Evolutionary conservation across 2,329 filamentous ascomycete species (phyloP), one percentile per base, ranked within the genome.

Genomic region (Tympanopsis confertula): DNA sequence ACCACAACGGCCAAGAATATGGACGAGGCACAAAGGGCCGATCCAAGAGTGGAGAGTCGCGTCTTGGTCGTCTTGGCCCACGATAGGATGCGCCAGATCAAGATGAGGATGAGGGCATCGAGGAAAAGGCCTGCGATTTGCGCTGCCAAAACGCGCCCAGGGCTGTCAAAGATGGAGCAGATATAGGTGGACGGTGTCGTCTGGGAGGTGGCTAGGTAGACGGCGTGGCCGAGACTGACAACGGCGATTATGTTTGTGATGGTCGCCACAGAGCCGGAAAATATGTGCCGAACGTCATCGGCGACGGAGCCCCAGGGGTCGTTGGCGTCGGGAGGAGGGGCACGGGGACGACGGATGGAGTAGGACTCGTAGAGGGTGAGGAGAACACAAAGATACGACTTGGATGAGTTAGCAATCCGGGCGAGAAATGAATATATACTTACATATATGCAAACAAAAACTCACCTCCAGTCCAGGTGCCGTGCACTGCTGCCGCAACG

Each of bases 81-180:
- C 12, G 62, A 61, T 4, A 75, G 49, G 3, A 71, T 55, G 24
- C 68, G 62, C 69, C 71, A 74, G 2, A 61, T 41, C 7, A 70
- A 49, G n/a, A 70, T 47, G 15, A 67, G 47, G 37, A 72, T 63
- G 28, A 52, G 39, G 5, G 62, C 59, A 44, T 75, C 70, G 4
- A 70, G 52, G 17, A 61, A 41, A 14, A 74, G 48, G 0, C 66
- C 65, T 2, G 59, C 14, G 35, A 61, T 55, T 42, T 74, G 71
- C 5, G 66, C 45, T n/a, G 55, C 42, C 1, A 65, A 43, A 1
- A 63, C 52, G 14, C 50, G 50, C 4, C 51, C 46, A 3, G 50
- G 50, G 37, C 53, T 60, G 38, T 71, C 68, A 13, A 56, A 45
- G 4, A 56, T 44, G 14, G 69, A 66, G 45, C 71, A 76, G 39